phyloP scores from a whole-genome alignment of 2,329 filamentous ascomycete genomes.

The Trichoderma atroviride region DNA sequence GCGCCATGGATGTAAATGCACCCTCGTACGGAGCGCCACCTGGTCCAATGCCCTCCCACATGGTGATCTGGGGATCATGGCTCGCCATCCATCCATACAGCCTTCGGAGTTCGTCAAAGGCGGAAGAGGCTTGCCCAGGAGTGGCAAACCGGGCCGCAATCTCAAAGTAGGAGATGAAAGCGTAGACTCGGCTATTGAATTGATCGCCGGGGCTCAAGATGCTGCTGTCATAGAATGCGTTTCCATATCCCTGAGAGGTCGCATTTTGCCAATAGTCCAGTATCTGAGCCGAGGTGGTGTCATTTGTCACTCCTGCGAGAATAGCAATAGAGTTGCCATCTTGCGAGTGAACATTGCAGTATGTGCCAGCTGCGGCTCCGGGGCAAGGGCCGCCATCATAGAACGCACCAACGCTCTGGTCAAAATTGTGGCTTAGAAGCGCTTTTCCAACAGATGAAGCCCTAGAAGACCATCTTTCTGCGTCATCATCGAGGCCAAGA shows the following conservation, averaged over 20 bases:
- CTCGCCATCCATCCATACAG: conserved; percentile 55
- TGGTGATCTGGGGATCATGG: conserved; percentile 50
- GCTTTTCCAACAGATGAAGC: conserved; percentile 41
- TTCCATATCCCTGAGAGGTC: conserved; percentile 48
- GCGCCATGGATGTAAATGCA: conserved; percentile 52
- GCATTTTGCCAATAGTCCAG: conserved; percentile 45
- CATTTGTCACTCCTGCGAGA: conserved; percentile 40
- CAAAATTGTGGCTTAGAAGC: conserved; percentile 46
- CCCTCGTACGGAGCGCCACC: conserved; percentile 49
- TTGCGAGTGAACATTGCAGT: conserved; percentile 48
- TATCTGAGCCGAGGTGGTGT: conserved; percentile 38
- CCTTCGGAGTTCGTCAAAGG: conserved; percentile 49
- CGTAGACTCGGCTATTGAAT: conserved; percentile 51
- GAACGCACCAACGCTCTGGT: conserved; percentile 47
- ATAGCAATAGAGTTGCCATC: conserved; percentile 55
- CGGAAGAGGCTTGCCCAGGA: conserved; percentile 38
- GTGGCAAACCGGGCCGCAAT: conserved; percentile 50
- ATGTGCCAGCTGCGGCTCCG: conserved; percentile 31
- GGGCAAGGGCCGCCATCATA: conserved; percentile 45
- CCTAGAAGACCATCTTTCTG: conserved; percentile 44
- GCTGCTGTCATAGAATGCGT: conserved; percentile 55
- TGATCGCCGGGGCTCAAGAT: conserved; percentile 37
- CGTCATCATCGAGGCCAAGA: conserved; percentile 39
- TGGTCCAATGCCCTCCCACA: conserved; percentile 55
- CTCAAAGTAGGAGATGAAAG: conserved; percentile 58